Conservation (phyloP, 768 basidiomycete species). For the Boletus rex-veris region DNA sequence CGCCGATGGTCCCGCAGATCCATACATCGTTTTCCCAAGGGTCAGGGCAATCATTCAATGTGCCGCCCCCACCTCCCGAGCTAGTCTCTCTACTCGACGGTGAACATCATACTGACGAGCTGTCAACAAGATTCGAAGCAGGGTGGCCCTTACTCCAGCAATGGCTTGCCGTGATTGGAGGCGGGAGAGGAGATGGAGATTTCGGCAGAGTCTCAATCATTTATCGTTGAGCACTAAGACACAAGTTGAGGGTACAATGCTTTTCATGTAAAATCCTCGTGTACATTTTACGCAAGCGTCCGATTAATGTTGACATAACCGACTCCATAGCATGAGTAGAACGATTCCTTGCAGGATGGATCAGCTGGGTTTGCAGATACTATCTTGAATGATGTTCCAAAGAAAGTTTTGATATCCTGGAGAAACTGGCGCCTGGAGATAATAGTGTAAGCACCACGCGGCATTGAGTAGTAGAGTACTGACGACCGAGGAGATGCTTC, state of each 20-base stretch:
- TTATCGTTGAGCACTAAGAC: slow-evolving; percentile 50
- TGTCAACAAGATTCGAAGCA: slow-evolving; percentile 77
- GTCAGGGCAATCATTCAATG: slow-evolving; percentile 18
- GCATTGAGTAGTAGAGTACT: slow-evolving; percentile 32
- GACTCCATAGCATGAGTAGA: slow-evolving; percentile 89
- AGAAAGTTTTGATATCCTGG: slow-evolving; percentile 74
- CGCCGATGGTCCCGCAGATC: slow-evolving; percentile 39
- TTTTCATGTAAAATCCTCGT: not conserved
- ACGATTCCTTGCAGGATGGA: slow-evolving; percentile 52
- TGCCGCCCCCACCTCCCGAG: slow-evolving; percentile 44
- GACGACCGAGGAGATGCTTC: slow-evolving; percentile 80
- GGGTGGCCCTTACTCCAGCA: slow-evolving; percentile 79
- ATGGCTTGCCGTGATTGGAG: slow-evolving; percentile 63
- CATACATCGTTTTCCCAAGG: slow-evolving; percentile 25
- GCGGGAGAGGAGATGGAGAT: slow-evolving; percentile 59
- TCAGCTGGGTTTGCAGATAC: slow-evolving; percentile 54
- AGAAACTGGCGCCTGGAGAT: slow-evolving; percentile 81
- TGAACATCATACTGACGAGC: slow-evolving; percentile 88
- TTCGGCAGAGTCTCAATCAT: slow-evolving; percentile 77
- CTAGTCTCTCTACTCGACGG: slow-evolving; percentile 72
- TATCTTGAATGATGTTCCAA: slow-evolving; percentile 94
- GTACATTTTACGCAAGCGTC: slow-evolving; percentile 51
- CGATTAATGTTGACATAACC: slow-evolving; percentile 90
- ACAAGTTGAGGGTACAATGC: not conserved
- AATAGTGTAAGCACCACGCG: slow-evolving; percentile 4